Conservation (phyloP, 306 rosid species). For the Nissolia schottii region DNA sequence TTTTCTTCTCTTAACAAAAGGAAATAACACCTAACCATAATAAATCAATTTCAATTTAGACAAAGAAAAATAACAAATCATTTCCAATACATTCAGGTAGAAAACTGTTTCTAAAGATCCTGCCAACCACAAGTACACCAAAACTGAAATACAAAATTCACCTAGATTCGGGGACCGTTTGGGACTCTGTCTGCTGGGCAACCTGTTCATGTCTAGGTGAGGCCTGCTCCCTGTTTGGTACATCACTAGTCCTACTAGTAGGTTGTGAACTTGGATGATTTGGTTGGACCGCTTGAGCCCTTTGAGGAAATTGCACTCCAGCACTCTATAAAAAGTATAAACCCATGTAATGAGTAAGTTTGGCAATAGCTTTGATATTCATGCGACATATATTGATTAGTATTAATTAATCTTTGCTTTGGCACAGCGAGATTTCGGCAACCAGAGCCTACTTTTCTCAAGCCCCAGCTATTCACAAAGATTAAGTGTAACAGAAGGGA, state of each 20-base stretch:
- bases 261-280: constrained; percentile 49
- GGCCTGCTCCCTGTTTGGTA: constrained; percentile 51
- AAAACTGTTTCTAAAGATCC: constrained; percentile 1
- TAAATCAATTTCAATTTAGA: background rate
- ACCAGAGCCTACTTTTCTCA: no score
- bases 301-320: constrained; percentile 80
- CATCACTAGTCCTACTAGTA: constrained; percentile 28
- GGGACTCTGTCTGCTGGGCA: constrained; percentile 49
- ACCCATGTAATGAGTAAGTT: background rate
- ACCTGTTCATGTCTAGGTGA: constrained; percentile 42
- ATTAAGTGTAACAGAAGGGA: no score
- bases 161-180: constrained; percentile 76
- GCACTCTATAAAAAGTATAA: constrained; percentile 62
- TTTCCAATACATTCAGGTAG: background rate
- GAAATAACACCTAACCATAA: background rate
- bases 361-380: background rate
- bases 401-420: no score
- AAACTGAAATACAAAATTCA: constrained; percentile 34
- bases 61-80: background rate
- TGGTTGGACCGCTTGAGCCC: constrained; percentile 50
- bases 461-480: no score
- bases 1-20: no score
- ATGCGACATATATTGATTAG: background rate
- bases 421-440: no score
- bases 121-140: constrained; percentile 2